Conservation (phyloP, 192 early-diverging fungal genomes). For the Mortierella antarctica region DNA sequence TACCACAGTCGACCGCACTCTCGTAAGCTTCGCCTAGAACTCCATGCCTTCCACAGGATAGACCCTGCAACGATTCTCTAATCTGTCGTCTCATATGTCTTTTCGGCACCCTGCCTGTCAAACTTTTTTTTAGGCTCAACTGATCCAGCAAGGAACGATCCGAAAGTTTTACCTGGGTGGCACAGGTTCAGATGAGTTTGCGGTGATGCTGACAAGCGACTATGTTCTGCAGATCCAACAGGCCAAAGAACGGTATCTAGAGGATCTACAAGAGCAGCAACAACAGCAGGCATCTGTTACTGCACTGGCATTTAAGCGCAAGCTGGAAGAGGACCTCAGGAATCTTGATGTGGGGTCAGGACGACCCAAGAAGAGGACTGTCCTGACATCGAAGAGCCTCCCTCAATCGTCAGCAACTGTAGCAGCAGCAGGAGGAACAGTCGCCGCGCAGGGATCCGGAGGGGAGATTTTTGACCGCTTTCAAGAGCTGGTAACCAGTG, state of each 20-base stretch:
- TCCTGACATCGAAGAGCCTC: no score
- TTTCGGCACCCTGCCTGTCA: background rate
- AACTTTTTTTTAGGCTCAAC: slow-evolving; percentile 28
- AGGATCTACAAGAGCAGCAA: slow-evolving; percentile 7
- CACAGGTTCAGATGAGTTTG: slow-evolving; percentile 57
- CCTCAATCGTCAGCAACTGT: background rate
- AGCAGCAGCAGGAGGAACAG: background rate
- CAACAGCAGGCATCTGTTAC: background rate
- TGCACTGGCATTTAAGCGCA: background rate
- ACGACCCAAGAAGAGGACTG: background rate
- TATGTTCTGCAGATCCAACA: slow-evolving; percentile 48
- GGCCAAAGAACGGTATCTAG: slow-evolving; percentile 50
- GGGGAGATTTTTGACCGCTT: slow-evolving; percentile 54
- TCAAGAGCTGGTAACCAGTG: slow-evolving; percentile 25
- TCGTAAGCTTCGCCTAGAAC: slow-evolving; percentile 39
- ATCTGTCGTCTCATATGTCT: background rate
- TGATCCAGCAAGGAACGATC: slow-evolving; percentile 41
- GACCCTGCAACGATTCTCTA: background rate
- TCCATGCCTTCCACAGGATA: background rate
- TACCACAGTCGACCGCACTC: slow-evolving; percentile 55
- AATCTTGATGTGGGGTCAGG: background rate
- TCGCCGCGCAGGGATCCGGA: background rate
- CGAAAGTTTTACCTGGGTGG: slow-evolving; percentile 58
- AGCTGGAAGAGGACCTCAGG: background rate
- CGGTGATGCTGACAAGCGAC: slow-evolving; percentile 53